A percentile compares a stretch with the other conserved stretches of the same genome.
These are phyloP conservation scores for Stephania japonica DNA, from an alignment of 164 flowering plant genomes.

Conservation along the genomic window DNA sequence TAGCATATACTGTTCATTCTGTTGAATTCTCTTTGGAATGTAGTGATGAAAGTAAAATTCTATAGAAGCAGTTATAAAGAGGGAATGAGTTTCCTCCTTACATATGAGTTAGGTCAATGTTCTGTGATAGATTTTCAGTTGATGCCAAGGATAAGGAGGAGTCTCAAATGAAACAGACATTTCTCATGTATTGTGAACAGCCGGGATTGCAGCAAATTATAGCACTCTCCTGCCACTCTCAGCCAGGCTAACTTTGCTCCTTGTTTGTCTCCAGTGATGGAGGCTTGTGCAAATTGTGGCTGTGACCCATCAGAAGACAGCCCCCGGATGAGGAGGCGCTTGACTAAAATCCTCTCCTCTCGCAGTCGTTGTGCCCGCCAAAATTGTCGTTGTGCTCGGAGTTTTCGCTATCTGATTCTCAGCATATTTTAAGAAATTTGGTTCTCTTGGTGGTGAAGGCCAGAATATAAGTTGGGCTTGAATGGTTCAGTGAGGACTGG, in stretches of 20 bases:
- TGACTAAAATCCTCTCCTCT: not conserved
- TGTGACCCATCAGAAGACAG: not conserved
- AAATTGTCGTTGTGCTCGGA: not conserved
- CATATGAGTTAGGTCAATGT: not conserved
- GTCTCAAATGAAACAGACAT: not conserved
- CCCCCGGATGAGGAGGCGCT: conserved; percentile 1
- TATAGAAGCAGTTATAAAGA: not conserved
- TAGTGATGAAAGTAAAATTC: not conserved
- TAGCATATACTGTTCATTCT: not conserved
- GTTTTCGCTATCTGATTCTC: not conserved
- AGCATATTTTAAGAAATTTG: not conserved
- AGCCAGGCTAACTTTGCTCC: not conserved
- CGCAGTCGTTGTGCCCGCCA: not conserved
- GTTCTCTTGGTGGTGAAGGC: not conserved
- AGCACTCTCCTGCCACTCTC: not conserved
- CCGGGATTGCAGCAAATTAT: not conserved
- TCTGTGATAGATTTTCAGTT: not conserved
- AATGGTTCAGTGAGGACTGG: not conserved
- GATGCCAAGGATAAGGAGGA: not conserved
- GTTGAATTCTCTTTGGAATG: not conserved
- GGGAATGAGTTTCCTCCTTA: not conserved
- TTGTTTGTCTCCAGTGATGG: conserved; percentile 1
- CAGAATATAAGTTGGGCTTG: not conserved
- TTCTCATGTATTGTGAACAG: conserved; percentile 3
- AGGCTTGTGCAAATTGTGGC: not conserved